Conservation (phyloP, 768 basidiomycete species). For the Psilocybe cubensis region DNA sequence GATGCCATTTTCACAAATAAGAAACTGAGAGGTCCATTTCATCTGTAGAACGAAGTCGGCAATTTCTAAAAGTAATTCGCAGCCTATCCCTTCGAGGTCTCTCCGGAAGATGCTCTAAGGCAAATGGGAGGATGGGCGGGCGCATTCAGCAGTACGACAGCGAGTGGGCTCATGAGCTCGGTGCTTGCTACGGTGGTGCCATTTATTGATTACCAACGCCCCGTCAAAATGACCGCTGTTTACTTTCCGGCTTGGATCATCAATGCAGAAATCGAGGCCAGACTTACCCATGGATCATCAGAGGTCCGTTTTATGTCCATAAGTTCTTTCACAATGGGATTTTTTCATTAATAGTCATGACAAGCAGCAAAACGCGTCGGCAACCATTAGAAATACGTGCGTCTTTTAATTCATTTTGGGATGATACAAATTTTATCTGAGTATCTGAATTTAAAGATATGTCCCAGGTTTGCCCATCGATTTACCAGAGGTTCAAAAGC, state of each 20-base stretch:
- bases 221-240: conserved; percentile 50
- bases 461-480: conserved; percentile 40
- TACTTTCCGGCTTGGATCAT: conserved; percentile 71
- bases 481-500: background rate
- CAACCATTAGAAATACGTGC: conserved; percentile 49
- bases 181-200: conserved; percentile 41
- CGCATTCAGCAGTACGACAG: conserved; percentile 21
- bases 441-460: conserved; percentile 33
- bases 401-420: conserved; percentile 25
- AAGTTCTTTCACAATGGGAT: conserved; percentile 1
- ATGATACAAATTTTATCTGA: background rate
- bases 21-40: conserved; percentile 40
- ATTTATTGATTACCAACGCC: conserved; percentile 39
- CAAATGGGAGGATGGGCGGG: conserved; percentile 40
- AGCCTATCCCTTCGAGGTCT: conserved; percentile 58
- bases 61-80: background rate
- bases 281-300: conserved; percentile 25
- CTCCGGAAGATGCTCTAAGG: conserved; percentile 46
- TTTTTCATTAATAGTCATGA: background rate
- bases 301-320: conserved; percentile 27
- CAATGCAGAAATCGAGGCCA: conserved; percentile 53
- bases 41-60: background rate
- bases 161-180: conserved; percentile 25
- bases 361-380: conserved; percentile 32
- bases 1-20: conserved; percentile 27